phyloP scores from a whole-genome alignment of 1,139 yeast species.

The Lodderomyces elongisporus region DNA sequence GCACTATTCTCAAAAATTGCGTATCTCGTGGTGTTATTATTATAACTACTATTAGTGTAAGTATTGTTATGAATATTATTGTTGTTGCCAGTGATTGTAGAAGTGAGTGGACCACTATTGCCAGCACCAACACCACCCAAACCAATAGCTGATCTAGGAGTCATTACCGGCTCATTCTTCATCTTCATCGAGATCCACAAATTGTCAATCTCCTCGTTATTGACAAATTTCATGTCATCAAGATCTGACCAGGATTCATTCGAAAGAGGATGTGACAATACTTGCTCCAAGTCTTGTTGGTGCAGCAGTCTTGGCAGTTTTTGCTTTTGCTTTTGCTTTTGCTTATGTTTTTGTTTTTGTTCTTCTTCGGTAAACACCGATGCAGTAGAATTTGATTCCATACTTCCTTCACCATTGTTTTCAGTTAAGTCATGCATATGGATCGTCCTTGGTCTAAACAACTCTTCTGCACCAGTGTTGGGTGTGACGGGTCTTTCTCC shows the following conservation, averaged over 20 bases:
- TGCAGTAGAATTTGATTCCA: not conserved
- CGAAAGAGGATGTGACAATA: conserved; percentile 3
- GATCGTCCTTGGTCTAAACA: not conserved
- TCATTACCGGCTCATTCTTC: conserved; percentile 1
- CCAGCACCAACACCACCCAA: not conserved
- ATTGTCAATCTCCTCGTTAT: conserved; percentile 32
- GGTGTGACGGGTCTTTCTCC: not conserved
- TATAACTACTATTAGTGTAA: not conserved
- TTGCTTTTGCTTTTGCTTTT: no score
- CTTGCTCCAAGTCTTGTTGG: not conserved
- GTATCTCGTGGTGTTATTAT: no score
- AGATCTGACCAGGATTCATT: conserved; percentile 9
- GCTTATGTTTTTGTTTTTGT: no score
- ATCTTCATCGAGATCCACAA: conserved; percentile 31
- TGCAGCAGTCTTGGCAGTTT: no score
- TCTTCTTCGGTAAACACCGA: not conserved
- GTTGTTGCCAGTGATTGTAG: not conserved
- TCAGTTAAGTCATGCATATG: not conserved
- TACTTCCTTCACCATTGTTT: not conserved
- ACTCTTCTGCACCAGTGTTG: not conserved
- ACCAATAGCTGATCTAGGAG: not conserved
- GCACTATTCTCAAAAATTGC: no score
- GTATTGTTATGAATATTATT: not conserved
- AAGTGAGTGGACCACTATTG: not conserved
- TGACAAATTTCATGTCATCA: conserved; percentile 20